Conservation (phyloP, 2,329 filamentous ascomycete genomes). For the Botrytis tulipae region DNA sequence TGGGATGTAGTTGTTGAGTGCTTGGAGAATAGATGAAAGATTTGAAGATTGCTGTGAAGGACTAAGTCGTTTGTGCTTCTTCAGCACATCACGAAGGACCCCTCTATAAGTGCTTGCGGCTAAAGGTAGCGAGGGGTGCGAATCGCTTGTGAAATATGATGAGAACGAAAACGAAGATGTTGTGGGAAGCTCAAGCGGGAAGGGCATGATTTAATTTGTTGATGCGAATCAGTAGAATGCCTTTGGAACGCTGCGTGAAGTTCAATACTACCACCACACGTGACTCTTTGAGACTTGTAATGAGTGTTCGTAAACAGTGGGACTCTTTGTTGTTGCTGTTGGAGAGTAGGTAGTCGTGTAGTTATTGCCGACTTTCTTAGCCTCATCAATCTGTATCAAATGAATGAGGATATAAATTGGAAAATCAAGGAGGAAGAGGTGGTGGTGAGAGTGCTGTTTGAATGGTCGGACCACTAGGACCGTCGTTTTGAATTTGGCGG, state of each 20-base stretch:
- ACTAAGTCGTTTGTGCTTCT: slow-evolving; percentile 85
- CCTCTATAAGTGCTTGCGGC: slow-evolving; percentile 79
- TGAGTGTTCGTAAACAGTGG: not conserved
- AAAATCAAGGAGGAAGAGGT: not conserved
- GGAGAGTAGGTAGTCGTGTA: not conserved
- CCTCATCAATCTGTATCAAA: not conserved
- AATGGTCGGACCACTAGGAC: not conserved
- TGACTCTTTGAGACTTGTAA: not conserved
- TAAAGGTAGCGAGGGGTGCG: slow-evolving; percentile 85
- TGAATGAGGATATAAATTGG: not conserved
- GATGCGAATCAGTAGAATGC: not conserved
- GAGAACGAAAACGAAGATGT: slow-evolving; percentile 85
- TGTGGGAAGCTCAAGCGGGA: slow-evolving; percentile 82
- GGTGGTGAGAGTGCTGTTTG: not conserved
- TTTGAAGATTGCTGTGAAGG: slow-evolving; percentile 67
- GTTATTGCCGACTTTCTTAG: not conserved
- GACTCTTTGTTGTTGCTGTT: not conserved
- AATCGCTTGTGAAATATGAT: slow-evolving; percentile 70
- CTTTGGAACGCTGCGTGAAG: not conserved
- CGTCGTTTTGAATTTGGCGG: not conserved
- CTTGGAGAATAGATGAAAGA: slow-evolving; percentile 66
- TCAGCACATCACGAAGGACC: slow-evolving; percentile 78
- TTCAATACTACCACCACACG: not conserved
- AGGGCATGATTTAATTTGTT: slow-evolving; percentile 65
- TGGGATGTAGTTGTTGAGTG: slow-evolving; percentile 75